Conservation (phyloP, 306 rosid genomes). For the Dalbergia cochinchinensis region DNA sequence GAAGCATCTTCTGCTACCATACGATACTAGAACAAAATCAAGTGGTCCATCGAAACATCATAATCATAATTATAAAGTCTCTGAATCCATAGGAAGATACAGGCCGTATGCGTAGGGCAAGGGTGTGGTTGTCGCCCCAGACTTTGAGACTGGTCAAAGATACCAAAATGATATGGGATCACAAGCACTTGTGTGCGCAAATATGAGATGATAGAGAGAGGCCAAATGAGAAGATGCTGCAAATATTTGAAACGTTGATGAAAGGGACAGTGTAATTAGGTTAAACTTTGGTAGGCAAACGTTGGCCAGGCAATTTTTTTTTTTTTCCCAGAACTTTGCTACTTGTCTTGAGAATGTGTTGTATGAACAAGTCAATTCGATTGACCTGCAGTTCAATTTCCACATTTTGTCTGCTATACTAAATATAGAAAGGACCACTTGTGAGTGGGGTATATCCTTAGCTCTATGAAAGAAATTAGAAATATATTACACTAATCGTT, state of each 20-base stretch:
- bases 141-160: constrained; percentile 4
- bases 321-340: background rate
- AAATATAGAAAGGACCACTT: background rate
- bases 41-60: constrained; percentile 38
- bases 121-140: constrained; percentile 9
- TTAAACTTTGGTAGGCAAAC: background rate
- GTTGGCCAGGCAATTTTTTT: background rate
- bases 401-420: background rate
- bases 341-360: background rate
- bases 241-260: background rate
- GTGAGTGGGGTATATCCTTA: background rate
- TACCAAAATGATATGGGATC: constrained; percentile 22
- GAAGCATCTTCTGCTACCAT: constrained; percentile 29
- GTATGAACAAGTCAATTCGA: background rate
- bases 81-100: background rate
- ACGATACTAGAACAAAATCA: constrained; percentile 23
- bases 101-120: background rate
- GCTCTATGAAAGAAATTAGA: background rate
- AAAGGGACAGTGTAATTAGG: background rate
- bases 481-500: background rate
- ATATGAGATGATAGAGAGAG: constrained; percentile 8
- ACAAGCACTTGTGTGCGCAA: background rate
- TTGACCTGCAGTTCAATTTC: background rate
- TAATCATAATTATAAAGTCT: background rate
- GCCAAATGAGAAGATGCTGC: background rate